Evolutionary conservation across 2,329 filamentous ascomycete genomes (phyloP), one percentile per base, ranked within the genome.

Genomic region (Dothistroma septosporum): DNA sequence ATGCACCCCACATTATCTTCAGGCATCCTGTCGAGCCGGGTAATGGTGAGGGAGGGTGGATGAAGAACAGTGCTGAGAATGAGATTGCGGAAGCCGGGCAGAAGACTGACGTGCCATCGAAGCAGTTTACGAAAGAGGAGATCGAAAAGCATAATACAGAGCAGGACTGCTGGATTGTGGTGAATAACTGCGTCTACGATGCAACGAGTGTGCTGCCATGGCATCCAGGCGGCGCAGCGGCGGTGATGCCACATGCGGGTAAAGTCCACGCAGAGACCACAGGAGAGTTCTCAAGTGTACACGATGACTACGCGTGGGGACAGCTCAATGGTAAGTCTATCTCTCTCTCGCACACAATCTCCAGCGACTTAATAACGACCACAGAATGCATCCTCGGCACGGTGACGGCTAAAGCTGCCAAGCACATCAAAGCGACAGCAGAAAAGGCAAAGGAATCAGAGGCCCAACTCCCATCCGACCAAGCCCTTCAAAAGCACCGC

Each of bases 121-220:
- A 82, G 62, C 76, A 82, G 58, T 83, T 83, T 60, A 83, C 80
- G 0, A 72, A 80, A 3, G 72, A 83, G 54, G 81, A 83, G 68
- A 80, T 84, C 44, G 80, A 83, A 67, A 82, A 78, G 58, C 82
- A 83, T 61, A 73, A 76, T 33, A 76, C 65, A 4, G 75, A 78
- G 48, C 69, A 78, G 19, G 80, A 83, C 61, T 82, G 80, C 64
- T 83, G 81, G 81, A 75, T 84, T n/a, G 78, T 82, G 0, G 72
- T 83, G 4, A 78, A 82, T 58, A 77, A 76, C 10, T 82, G 80
- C 48, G 80, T 82, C 0, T 82, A 82, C 59, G 79, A 83, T 66
- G 77, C 74, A 0, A 82, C 80, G 81, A 2, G 60, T 52, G 77
- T 82, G 0, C 60, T 83, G 19, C 65, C 69, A 6, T 80, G 80